Evolutionary conservation across 2,329 filamentous ascomycete genomes (phyloP).

Genomic region (Pseudovirgaria hyperparasitica): DNA sequence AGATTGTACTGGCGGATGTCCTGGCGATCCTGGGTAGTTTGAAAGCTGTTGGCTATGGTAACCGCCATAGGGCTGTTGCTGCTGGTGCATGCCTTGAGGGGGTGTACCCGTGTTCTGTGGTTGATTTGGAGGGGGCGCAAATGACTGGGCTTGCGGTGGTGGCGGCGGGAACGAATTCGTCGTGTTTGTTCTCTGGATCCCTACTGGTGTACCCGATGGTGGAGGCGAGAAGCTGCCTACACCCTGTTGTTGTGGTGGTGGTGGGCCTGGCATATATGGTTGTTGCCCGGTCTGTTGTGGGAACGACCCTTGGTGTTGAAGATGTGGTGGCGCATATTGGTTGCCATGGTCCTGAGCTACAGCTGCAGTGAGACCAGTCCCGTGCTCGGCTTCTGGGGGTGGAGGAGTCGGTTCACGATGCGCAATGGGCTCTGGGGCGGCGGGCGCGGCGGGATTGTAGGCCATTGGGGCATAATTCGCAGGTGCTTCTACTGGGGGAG

Average conservation of each 20-base stretch:
- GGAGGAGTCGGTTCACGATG: conserved; percentile 72
- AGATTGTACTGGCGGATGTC: conserved; percentile 13
- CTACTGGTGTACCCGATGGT: conserved; percentile 11
- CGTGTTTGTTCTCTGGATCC: conserved; percentile 21
- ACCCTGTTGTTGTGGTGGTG: conserved; percentile 23
- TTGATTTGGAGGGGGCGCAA: conserved; percentile 23
- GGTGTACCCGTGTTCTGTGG: conserved; percentile 9
- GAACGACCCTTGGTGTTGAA: conserved; percentile 16
- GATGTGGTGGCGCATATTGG: conserved; percentile 16
- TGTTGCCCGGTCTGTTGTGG: conserved; percentile 19
- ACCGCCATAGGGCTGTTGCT: conserved; percentile 13
- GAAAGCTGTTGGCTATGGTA: conserved; percentile 23
- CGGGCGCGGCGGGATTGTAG: conserved; percentile 69
- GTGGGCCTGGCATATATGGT: conserved; percentile 30
- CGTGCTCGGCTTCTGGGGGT: conserved; percentile 49
- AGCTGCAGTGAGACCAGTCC: conserved; percentile 29
- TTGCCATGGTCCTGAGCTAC: conserved; percentile 25
- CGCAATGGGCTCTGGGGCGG: conserved; percentile 57
- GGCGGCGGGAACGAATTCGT: conserved; percentile 20
- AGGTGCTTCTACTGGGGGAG: conserved; percentile 16
- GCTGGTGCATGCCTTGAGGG: conserved; percentile 15
- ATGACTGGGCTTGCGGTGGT: conserved; percentile 15
- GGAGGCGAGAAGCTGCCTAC: conserved; percentile 18
- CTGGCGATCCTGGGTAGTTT: conserved; percentile 21
- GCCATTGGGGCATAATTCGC: conserved; percentile 50